These are phyloP conservation scores for Paecilomyces sp. DNA, from an alignment of 2,329 filamentous ascomycete species.

Conservation along the genomic window DNA sequence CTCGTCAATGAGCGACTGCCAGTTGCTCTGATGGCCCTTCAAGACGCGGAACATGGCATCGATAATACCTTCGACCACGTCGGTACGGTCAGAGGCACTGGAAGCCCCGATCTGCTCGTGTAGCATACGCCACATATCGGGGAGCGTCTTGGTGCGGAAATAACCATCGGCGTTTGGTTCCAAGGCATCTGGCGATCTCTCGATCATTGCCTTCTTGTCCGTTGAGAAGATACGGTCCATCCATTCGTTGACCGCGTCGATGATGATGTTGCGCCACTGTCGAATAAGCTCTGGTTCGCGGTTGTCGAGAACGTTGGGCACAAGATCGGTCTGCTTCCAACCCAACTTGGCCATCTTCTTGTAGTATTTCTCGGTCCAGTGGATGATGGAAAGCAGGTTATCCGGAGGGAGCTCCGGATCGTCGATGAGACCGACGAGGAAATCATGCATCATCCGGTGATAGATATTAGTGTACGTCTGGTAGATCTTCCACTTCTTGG, in stretches of 20 bases:
- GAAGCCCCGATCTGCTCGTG: constrained; percentile 85
- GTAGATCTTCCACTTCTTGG: constrained; percentile 94
- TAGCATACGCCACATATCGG: constrained; percentile 96
- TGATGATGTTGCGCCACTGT: constrained; percentile 91
- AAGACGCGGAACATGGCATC: constrained; percentile 92
- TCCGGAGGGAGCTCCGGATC: constrained; percentile 77
- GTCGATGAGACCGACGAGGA: constrained; percentile 73
- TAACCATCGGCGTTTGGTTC: constrained; percentile 84
- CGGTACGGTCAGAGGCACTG: constrained; percentile 72
- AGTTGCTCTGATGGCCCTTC: constrained; percentile 71
- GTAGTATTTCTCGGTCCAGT: constrained; percentile 95
- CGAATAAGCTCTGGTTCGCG: constrained; percentile 83
- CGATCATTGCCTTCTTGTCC: constrained; percentile 73
- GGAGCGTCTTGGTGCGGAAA: constrained; percentile 83
- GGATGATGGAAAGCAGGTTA: constrained; percentile 83
- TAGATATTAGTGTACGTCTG: constrained; percentile 86
- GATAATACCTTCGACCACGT: constrained; percentile 90
- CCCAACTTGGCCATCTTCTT: constrained; percentile 90
- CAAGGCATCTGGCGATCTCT: constrained; percentile 71
- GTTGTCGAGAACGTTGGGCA: constrained; percentile 82
- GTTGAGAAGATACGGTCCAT: constrained; percentile 84
- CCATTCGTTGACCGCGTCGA: constrained; percentile 94
- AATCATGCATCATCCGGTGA: constrained; percentile 92
- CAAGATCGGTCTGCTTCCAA: constrained; percentile 66
- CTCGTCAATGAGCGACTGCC: constrained; percentile 82